These are phyloP conservation scores for Erysiphe pulchra DNA, from an alignment of 2,329 filamentous ascomycete genomes.

Conservation along the genomic window DNA sequence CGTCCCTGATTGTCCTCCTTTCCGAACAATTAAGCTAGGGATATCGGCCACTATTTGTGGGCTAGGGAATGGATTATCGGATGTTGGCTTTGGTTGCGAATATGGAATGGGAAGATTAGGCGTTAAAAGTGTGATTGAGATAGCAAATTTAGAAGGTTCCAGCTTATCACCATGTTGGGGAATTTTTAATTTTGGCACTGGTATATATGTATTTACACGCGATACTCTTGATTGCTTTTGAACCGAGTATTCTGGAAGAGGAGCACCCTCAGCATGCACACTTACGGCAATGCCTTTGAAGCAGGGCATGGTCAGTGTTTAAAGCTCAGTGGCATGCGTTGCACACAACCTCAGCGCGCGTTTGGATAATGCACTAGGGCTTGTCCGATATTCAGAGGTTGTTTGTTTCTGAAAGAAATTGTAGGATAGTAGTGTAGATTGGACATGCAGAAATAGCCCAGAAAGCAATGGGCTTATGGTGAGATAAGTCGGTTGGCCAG, in stretches of 20 bases:
- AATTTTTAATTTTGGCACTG: slow-evolving; percentile 70
- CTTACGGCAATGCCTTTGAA: slow-evolving; percentile 98
- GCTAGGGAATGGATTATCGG: slow-evolving; percentile 53
- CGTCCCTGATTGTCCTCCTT: slow-evolving; percentile 25
- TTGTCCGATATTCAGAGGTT: too few species aligned
- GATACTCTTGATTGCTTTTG: slow-evolving; percentile 80
- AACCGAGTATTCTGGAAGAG: slow-evolving; percentile 77
- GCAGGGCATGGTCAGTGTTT: slow-evolving; percentile 48
- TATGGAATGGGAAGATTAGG: slow-evolving; percentile 76
- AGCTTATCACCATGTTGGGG: slow-evolving; percentile 42
- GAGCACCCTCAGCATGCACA: slow-evolving; percentile 61
- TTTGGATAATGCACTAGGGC: neutral
- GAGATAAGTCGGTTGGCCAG: too few species aligned
- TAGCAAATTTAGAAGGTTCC: slow-evolving; percentile 88
- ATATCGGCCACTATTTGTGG: slow-evolving; percentile 58
- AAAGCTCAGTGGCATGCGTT: neutral
- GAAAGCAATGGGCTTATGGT: too few species aligned
- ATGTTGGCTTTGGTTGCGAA: slow-evolving; percentile 59
- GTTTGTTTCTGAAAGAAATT: too few species aligned
- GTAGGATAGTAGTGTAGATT: too few species aligned
- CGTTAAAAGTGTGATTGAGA: slow-evolving; percentile 87
- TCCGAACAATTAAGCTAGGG: slow-evolving; percentile 24
- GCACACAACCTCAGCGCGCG: neutral
- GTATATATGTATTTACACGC: slow-evolving; percentile 91
- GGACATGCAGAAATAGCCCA: too few species aligned